A percentile compares a stretch with the other conserved stretches of the same genome.
Conservation (phyloP, 352 stramenopile genomes). For the Phytophthora palmivora region DNA sequence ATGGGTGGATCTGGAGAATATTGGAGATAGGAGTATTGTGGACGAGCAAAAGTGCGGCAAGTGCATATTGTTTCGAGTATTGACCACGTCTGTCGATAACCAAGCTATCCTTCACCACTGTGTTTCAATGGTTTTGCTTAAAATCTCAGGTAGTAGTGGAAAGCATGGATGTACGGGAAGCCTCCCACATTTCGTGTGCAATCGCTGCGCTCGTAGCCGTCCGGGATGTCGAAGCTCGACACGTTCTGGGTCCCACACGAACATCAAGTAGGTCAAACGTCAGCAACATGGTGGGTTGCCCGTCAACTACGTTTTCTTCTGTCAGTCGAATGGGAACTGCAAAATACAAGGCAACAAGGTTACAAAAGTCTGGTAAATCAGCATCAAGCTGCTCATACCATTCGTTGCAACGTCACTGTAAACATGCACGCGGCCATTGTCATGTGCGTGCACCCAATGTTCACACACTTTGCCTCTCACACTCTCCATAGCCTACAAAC, state of each 20-base stretch:
- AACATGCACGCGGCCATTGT: conserved; percentile 61
- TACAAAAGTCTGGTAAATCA: background rate
- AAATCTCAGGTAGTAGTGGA: conserved; percentile 78
- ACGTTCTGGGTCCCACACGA: conserved; percentile 56
- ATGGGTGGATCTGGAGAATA: conserved; percentile 60
- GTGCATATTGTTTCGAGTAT: conserved; percentile 27
- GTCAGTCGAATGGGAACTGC: conserved; percentile 73
- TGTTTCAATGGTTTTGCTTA: conserved; percentile 25
- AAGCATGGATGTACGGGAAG: conserved; percentile 84
- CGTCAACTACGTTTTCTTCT: conserved; percentile 60
- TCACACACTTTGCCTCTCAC: conserved; percentile 65
- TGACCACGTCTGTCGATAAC: conserved; percentile 9
- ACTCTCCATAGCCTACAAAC: conserved; percentile 56
- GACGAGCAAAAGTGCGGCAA: background rate
- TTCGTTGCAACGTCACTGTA: conserved; percentile 56
- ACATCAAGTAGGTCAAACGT: conserved; percentile 72
- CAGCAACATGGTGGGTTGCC: conserved; percentile 55
- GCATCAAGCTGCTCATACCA: conserved; percentile 30
- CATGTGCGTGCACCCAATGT: conserved; percentile 67
- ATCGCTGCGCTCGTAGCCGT: conserved; percentile 62
- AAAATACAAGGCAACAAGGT: background rate
- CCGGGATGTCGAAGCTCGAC: conserved; percentile 58
- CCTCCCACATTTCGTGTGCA: conserved; percentile 65
- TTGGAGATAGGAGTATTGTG: conserved; percentile 47
- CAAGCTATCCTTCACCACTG: conserved; percentile 4